Base-by-base conservation (phyloP, 768 basidiomycete genomes). In the Termitomyces sp. region DNA sequence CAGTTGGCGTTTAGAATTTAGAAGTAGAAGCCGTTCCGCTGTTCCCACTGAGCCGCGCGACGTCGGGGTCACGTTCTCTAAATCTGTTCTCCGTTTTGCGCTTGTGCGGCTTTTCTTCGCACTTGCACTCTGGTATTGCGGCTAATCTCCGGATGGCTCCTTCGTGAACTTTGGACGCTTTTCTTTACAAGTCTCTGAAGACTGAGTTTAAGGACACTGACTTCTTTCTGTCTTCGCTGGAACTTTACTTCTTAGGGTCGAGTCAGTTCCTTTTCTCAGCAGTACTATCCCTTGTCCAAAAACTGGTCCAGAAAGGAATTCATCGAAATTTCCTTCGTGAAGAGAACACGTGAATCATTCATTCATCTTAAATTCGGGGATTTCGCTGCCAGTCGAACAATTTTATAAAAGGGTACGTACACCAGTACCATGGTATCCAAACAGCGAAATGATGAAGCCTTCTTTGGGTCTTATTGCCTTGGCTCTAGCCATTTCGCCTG, bases 401-500 rank as follows among this genome's bases (percentile, higher is more conserved):
- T n/a, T 45, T 47, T 42, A 58, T 58, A 53, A 58, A 46, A 47
- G 43, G 44, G 27, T n/a, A 10, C 12, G 12, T 16, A 1, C 9
- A n/a, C 16, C 12, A 7, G 35, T 32, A 16, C 17, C 17, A 34
- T 57, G 45, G n/a, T 16, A 16, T 34, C 12, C 10, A 40, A 19
- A 21, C 46, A 25, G 32, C 17, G 11, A 25, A 32, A 58, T 46
- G 41, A 70, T 73, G 68, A 75, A 68, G 64, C 66, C 66, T 25
- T 38, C 55, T 35, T 38, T 48, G 29, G 50, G 55, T 53, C 61
- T 73, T 32, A 56, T 72, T 56, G 58, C 69, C 40, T 57, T 73
- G 57, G 69, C 73, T 19, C 37, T 75, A 35, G 65, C 62, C 38
- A 58, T 71, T 42, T 61, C 61, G 14, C 65, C 69, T 4, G 69